Evolutionary conservation across 306 rosid species (phyloP), one percentile per base, ranked within the genome.

Genomic region (Mucuna pruriens): DNA sequence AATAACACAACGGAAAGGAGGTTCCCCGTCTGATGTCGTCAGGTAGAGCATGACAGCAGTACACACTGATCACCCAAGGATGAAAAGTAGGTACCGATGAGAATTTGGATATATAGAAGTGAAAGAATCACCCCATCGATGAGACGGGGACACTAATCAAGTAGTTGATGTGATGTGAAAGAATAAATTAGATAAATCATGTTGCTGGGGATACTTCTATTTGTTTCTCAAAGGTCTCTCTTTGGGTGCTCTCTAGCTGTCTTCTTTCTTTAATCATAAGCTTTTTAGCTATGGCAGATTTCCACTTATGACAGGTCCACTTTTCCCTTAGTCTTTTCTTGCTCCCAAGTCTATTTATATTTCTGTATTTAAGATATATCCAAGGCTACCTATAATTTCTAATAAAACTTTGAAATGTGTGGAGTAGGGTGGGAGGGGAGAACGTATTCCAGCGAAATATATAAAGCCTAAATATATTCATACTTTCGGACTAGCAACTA

Each of bases 241-340:
- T 17, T 10, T 39, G 31, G 45, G 45, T 52, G 46, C 57, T 38
- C 7, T 29, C 46, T 68, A 11, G 44, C 38, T 62, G 19, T 66
- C 52, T 31, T 64, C 29, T 54, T 20, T 19, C 13, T 42, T 68
- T 68, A 40, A 40, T 40, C 22, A 25, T 51, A 52, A 68, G 67
- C 54, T 78, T 78, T 78, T 78, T 44, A 19, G 23, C 44, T 15
- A 66, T 15, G 9, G 20, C 42, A 52, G 71, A 76, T 70, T 79
- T 57, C 17, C 61, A 29, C 49, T 4, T 3, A 26, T 67, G 40
- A 10, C 60, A 23, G n/a, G 34, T 29, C 23, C 44, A 26, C 11
- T 25, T 25, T 25, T 26, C 33, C 45, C 6, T 39, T 23, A 55
- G 20, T 26, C 25, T 26, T 17, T 38, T 38, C 6, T 22, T 38